Evolutionary conservation across 2,329 filamentous ascomycete species (phyloP), one percentile per base, ranked within the genome.

Genomic region (Sporothrix sp.): DNA sequence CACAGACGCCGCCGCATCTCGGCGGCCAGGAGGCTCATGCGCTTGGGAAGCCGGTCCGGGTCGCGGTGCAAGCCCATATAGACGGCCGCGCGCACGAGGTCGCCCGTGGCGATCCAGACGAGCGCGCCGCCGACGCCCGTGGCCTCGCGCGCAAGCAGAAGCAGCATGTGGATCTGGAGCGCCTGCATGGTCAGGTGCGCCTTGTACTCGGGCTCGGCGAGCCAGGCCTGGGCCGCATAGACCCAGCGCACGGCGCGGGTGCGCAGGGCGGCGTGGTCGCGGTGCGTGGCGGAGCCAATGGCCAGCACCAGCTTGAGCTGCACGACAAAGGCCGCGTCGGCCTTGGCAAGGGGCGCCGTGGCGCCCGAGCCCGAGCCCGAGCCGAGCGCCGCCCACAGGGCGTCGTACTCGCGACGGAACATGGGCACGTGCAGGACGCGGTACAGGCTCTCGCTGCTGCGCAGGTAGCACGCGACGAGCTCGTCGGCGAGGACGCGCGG

Each of bases 341-440:
- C 28, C 5, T 28, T 28, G 23, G 16, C n/a, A n/a, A n/a, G n/a
- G n/a, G n/a, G n/a, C n/a, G n/a, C n/a, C n/a, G n/a, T n/a, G n/a
- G n/a, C n/a, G n/a, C n/a, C n/a, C n/a, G n/a, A n/a, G n/a, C n/a
- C n/a, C n/a, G n/a, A n/a, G n/a, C n/a, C n/a, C n/a, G n/a, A n/a
- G 11, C 38, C 8, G 67, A 40, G 4, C 6, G 30, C 65, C 28
- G 66, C 60, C 73, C 72, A 78, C 58, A 72, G 72, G 3, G 60
- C 56, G 16, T 69, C 65, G 55, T 81, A 83, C 25, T 79, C 73
- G 7, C 66, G 66, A 40, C 69, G 65, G 54, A 84, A 82, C 0
- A 71, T 73, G 0, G 79, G 78, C 1, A 77, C 59, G 58, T 84
- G 75, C 11, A 84, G 52, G 23, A 84, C 69, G 2, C 80, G 71